These are phyloP conservation scores for Suillus plorans DNA, from an alignment of 768 basidiomycete species.

Conservation along the genomic window DNA sequence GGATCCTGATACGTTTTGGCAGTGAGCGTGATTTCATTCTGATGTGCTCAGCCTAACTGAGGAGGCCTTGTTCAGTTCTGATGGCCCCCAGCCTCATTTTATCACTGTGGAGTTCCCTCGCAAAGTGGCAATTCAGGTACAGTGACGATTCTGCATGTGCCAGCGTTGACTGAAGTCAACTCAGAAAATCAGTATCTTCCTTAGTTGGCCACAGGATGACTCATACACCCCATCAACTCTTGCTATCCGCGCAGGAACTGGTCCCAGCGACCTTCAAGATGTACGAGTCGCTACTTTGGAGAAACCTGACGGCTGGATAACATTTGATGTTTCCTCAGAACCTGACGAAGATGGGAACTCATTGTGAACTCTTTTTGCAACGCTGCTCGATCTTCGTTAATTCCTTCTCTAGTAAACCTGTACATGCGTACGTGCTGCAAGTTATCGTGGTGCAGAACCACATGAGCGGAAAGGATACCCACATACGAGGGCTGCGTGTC, in stretches of 20 bases:
- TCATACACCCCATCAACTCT: constrained; percentile 96
- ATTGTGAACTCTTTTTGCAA: constrained; percentile 50
- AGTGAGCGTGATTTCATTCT: constrained; percentile 55
- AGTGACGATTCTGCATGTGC: constrained; percentile 13
- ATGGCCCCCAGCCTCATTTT: constrained; percentile 96
- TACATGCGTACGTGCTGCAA: constrained; percentile 88
- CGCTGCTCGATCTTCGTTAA: not conserved
- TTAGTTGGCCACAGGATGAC: constrained; percentile 84
- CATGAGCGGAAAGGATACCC: constrained; percentile 98
- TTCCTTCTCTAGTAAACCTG: constrained; percentile 60
- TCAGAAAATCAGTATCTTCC: constrained; percentile 85
- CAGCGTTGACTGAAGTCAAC: not conserved
- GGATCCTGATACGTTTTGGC: constrained; percentile 95
- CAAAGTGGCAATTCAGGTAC: constrained; percentile 84
- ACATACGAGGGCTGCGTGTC: constrained; percentile 88
- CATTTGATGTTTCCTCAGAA: constrained; percentile 81
- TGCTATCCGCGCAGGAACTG: constrained; percentile 89
- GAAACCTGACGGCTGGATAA: constrained; percentile 94
- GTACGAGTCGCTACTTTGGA: constrained; percentile 81
- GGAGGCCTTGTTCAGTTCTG: constrained; percentile 52
- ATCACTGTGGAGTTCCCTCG: constrained; percentile 93
- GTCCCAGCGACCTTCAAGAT: constrained; percentile 89
- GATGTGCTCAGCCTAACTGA: not conserved
- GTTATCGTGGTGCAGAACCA: constrained; percentile 91
- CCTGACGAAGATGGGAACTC: constrained; percentile 77